Base-by-base conservation (phyloP, 2,329 filamentous ascomycete genomes). In the Clonostachys solani region DNA sequence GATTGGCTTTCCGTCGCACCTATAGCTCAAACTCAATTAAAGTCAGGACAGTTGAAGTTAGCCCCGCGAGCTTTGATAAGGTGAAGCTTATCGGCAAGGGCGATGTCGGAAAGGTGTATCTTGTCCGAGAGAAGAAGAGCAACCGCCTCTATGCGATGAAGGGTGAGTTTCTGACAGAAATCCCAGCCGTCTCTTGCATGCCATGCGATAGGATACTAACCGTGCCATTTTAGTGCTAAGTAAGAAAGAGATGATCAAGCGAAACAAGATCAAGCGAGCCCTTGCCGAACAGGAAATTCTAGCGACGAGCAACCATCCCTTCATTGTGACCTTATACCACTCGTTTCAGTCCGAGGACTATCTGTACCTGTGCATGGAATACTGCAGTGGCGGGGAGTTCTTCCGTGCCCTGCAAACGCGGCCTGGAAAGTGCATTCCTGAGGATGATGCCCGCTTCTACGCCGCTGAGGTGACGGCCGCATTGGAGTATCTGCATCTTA, bases 161-260 rank as follows among this genome's bases (percentile, higher is more conserved):
- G 73, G 92, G 92, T 96, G 66, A 56, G 77, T 66, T 46, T 29
- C 12, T 2, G 23, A 9, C 23, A 4, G 9, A 29, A 4, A 29
- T 19, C 19, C 46, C 34, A 42, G 43, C 47, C 41, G 33, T 23
- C 13, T 43, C 8, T 12, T 12, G n/a, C 16, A 34, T 38, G 15
- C 4, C 6, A 37, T 37, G 17, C 12, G n/a, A 15, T 29, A 19
- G 15, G 46, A 29, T 29, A 58, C 69, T 78, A 58, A 78, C 65
- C 47, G 40, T 45, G 9, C 23, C 23, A 29, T 45, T 46, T 15
- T 62, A 97, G 94, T 99, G 6, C 66, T 99, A 68, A 97, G 92
- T 78, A 99, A 99, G 72, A 96, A 97, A 76, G 94, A 99, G 69
- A 99, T 99, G 94, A 99, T 99, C 70, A 99, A 99, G 75, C 87